phyloP scores from a whole-genome alignment of 192 early-diverging fungal genomes.

The Rhizophagus sp. region DNA sequence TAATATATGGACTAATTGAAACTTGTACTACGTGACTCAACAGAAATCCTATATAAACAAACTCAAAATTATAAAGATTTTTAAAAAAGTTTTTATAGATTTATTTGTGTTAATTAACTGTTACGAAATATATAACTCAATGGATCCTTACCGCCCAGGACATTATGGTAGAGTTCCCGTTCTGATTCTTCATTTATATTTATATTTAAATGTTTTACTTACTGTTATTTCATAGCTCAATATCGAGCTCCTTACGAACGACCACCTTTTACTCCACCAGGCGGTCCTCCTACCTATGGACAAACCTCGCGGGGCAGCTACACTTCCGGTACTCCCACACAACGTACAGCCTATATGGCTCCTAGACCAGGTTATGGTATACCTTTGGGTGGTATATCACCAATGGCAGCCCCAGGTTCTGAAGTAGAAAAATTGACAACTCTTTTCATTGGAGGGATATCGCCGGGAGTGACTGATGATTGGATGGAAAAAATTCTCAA shows the following conservation, averaged over 20 bases:
- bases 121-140: background rate
- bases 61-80: too few relatives aligned
- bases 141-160: slow-evolving; percentile 20
- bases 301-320: background rate
- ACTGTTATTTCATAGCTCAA: background rate
- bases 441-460: slow-evolving; percentile 69
- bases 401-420: background rate
- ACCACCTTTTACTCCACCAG: background rate
- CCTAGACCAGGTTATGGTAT: slow-evolving; percentile 9
- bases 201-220: background rate
- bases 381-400: background rate
- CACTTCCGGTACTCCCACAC: background rate
- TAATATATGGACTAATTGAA: too few relatives aligned
- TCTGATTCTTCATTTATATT: background rate
- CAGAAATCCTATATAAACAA: too few relatives aligned
- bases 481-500: slow-evolving; percentile 66
- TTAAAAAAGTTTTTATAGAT: too few relatives aligned
- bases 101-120: background rate
- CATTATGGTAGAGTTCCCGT: background rate
- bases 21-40: too few relatives aligned
- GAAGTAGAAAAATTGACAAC: slow-evolving; percentile 64
- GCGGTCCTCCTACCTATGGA: background rate
- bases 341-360: background rate
- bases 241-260: slow-evolving; percentile 6
- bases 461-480: slow-evolving; percentile 65